Base-by-base conservation (phyloP, 1,139 yeast genomes). In the Debaryomyces subglobosus region DNA sequence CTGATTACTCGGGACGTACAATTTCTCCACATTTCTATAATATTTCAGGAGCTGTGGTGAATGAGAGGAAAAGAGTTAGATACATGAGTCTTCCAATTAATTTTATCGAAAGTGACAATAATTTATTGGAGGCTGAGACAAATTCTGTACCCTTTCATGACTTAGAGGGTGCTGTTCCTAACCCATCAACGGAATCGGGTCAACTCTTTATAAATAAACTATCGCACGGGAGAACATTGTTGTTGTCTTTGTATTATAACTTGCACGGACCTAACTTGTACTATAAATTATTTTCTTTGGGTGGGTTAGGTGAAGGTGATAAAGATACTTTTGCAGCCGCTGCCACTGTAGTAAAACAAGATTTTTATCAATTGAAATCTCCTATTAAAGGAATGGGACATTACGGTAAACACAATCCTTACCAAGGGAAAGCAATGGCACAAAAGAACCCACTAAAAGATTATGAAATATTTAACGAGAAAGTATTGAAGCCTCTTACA, bases 1-100 rank as follows among this genome's bases (percentile, higher is more conserved):
- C 95, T 3, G 96, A 88, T 65, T 88, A 81, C 62, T 88, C 96
- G 96, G 75, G 79, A 56, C 74, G 95, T 55, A 79, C 89, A 0
- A 84, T 87, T 1, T 78, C 85, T 5, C 95, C 95, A 4, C 67
- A 67, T 35, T 88, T 74, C 61, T 88, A 85, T 63, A 80, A 82
- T 9, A 78, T 87, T 51, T 88, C 89, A 1, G 85, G 78, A 3
- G 65, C 79, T 5, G 59, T 53, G 13, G 67, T 68, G 1, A 60
- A 67, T 48, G 66, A 39, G 5, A 34, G 23, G 10, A 61, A 59
- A 43, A 54, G 71, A 46, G 61, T 58, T 0, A 57, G 73, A 47
- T 56, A 52, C 44, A 56, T 59, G 38, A 51, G 68, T 45, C 62
- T 60, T 44, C 63, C 66, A 3, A 52, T 63, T 34, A 16, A 25